Evolutionary conservation across 2,329 filamentous ascomycete species (phyloP).

Genomic region (Diaporthe capsici): DNA sequence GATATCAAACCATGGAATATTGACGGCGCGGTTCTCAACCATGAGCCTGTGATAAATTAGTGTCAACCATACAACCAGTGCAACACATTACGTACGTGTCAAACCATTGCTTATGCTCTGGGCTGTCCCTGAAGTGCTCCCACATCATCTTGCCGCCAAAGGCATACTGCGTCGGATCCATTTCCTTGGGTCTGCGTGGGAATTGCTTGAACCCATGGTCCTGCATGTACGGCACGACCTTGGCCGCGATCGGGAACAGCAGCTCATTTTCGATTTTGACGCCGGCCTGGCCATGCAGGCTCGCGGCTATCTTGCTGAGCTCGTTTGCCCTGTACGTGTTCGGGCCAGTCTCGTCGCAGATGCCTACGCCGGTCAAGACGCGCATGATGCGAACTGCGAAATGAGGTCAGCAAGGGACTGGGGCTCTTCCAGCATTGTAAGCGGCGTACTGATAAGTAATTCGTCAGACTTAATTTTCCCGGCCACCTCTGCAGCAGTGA

Average conservation of each 20-base stretch:
- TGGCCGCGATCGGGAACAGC: conserved; percentile 3
- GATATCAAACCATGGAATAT: not conserved
- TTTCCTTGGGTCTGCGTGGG: not conserved
- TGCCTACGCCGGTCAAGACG: conserved; percentile 8
- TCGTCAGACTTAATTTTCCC: not conserved
- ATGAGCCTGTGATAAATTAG: not conserved
- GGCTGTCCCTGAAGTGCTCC: conserved; percentile 14
- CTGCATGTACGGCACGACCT: conserved; percentile 2
- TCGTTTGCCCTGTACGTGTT: conserved; percentile 7
- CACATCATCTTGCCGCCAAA: conserved; percentile 18
- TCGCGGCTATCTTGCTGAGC: conserved; percentile 9
- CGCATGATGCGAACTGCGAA: not conserved
- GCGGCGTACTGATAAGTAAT: not conserved
- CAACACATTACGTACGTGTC: not conserved
- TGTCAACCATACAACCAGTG: too few species aligned
- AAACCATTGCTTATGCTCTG: not conserved
- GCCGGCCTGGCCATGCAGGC: conserved; percentile 8
- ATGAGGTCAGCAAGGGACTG: not conserved
- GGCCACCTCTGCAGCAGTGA: conserved; percentile 5
- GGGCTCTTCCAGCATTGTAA: not conserved
- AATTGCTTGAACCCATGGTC: conserved; percentile 12
- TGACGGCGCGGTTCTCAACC: not conserved
- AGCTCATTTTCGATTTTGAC: conserved; percentile 20
- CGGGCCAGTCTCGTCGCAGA: conserved; percentile 5
- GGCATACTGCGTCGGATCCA: not conserved